Evolutionary conservation across 2,329 filamentous ascomycete genomes (phyloP).

Genomic region (Trichophyton mentagrophytes): DNA sequence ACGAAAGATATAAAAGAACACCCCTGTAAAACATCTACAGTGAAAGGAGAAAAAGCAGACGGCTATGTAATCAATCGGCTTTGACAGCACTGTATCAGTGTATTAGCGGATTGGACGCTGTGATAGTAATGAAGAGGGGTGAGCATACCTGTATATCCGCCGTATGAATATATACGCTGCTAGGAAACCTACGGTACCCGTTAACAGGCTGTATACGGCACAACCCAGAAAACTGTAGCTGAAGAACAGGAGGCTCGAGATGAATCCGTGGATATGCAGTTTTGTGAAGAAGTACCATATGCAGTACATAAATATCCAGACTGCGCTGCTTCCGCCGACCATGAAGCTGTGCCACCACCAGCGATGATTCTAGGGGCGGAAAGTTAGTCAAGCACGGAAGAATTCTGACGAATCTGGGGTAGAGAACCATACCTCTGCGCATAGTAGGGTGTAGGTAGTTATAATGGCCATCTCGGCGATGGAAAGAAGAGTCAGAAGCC

Average conservation of each 20-base stretch:
- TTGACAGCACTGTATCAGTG: constrained; percentile 12
- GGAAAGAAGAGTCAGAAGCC: constrained; percentile 57
- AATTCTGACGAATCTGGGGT: background rate
- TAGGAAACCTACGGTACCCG: constrained; percentile 73
- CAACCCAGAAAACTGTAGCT: constrained; percentile 73
- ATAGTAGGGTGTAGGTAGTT: constrained; percentile 68
- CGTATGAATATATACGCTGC: constrained; percentile 73
- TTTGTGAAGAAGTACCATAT: constrained; percentile 73
- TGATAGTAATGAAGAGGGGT: background rate
- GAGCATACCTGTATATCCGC: constrained; percentile 62
- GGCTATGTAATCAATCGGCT: constrained; percentile 9
- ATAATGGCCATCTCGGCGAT: constrained; percentile 76
- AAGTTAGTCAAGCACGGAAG: background rate
- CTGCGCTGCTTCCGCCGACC: constrained; percentile 59
- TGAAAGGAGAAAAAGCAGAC: background rate
- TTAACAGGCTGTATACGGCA: constrained; percentile 65
- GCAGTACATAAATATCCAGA: constrained; percentile 76
- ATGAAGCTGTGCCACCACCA: constrained; percentile 91
- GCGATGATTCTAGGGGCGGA: constrained; percentile 52
- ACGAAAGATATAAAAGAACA: background rate
- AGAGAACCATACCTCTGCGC: constrained; percentile 48
- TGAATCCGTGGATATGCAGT: constrained; percentile 67
- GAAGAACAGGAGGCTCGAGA: constrained; percentile 72
- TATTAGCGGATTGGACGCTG: constrained; percentile 1
- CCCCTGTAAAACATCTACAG: background rate